Base-by-base conservation (phyloP, 805 yeast genomes). In the Saturnispora dispora region DNA sequence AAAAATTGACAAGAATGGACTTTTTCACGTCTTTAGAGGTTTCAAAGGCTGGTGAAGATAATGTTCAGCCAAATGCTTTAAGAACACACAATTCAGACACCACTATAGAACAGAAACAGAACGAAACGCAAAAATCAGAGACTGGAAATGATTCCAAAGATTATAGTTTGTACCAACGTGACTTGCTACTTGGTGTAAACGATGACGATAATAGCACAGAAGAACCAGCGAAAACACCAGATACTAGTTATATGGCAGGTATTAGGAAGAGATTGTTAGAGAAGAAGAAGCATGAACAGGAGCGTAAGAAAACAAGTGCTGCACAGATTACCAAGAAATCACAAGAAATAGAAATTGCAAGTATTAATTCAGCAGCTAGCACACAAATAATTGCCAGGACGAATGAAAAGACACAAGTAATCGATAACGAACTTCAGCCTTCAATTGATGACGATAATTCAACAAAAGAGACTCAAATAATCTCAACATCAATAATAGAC, bases 191-290 rank as follows among this genome's bases (percentile, higher is more conserved):
- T 5, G 47, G 47, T 13, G 28, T 49, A 8, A 37, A 44, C 37
- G 33, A 11, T 5, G 45, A 39, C 25, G 20, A 9, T 13, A 5
- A 17, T 18, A 37, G 15, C 22, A 8, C 10, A 2, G 8, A 37
- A 5, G 41, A 23, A 25, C 9, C 43, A 28, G 37, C 18, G 5
- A 49, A 43, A 22, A 8, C 39, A 11, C 22, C 36, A 36, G 51
- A 43, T 27, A 23, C 30, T 6, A 49, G 52, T 15, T 49, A 44
- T 13, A 49, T 49, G 52, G 30, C 52, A 10, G 45, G 45, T 17
- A 44, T 49, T 28, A 44, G 48, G 28, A 49, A 49, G 47, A 49
- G 52, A 20, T 39, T 49, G 13, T 11, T 20, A 28, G 47, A 44
- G 17, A 49, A 49, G 45, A 49, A 49, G 43, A 49, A 44, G 28